Percentiles rank a stretch among this genome's conserved stretches.
Conservation (phyloP, 2,329 filamentous ascomycete genomes). For the Hortaea werneckii region DNA sequence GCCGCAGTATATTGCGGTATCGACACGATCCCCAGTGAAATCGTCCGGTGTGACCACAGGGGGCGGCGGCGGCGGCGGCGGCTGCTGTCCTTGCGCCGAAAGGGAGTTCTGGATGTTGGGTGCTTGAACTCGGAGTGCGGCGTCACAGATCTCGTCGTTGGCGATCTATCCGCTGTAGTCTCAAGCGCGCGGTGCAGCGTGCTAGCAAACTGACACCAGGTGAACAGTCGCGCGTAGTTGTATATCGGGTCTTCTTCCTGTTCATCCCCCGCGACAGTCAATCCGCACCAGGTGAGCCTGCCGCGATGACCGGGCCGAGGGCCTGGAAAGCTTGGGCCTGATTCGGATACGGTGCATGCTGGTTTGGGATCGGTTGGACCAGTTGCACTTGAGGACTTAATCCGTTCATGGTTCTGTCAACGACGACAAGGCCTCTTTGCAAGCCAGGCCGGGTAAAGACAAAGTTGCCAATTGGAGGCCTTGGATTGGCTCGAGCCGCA, state of each 20-base stretch:
- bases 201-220: conserved; percentile 13
- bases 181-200: conserved; percentile 9
- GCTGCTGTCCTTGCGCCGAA: not conserved
- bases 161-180: conserved; percentile 9
- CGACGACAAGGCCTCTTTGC: not conserved
- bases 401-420: no score
- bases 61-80: not conserved
- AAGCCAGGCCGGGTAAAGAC: no score
- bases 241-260: conserved; percentile 14
- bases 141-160: not conserved
- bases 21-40: not conserved
- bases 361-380: no score
- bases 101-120: not conserved
- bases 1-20: conserved; percentile 8
- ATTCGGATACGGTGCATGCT: no score
- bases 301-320: not conserved
- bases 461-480: conserved; percentile 1
- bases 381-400: no score
- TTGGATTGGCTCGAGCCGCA: no score
- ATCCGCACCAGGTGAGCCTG: conserved; percentile 8
- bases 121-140: not conserved
- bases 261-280: conserved; percentile 16
- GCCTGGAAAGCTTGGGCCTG: conserved; percentile 11
- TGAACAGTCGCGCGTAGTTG: conserved; percentile 19
- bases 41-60: not conserved